Evolutionary conservation across 352 stramenopile species (phyloP).

Genomic region (Phytophthora brassicae): DNA sequence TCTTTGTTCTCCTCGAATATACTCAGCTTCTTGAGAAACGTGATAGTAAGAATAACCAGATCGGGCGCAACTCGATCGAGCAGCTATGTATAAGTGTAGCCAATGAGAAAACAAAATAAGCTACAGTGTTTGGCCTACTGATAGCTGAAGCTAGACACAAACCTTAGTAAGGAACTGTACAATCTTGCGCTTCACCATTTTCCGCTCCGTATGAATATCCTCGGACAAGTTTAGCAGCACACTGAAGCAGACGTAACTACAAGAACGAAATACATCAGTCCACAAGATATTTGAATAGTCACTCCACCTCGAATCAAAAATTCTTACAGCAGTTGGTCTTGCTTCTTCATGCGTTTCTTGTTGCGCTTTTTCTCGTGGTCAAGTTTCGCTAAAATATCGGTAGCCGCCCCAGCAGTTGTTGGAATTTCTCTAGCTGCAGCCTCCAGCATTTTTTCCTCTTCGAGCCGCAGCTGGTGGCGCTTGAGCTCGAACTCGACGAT

Average conservation of each 20-base stretch:
- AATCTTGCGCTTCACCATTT: slow-evolving; percentile 95
- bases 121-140: neutral
- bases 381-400: slow-evolving; percentile 56
- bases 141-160: neutral
- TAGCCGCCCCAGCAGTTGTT: slow-evolving; percentile 2
- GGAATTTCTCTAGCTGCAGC: slow-evolving; percentile 33
- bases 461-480: slow-evolving; percentile 75
- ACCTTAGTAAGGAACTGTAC: slow-evolving; percentile 82
- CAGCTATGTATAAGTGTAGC: slow-evolving; percentile 43
- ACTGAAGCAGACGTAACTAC: slow-evolving; percentile 88
- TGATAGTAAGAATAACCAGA: slow-evolving; percentile 88
- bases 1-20: slow-evolving; percentile 97
- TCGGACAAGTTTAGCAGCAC: slow-evolving; percentile 95
- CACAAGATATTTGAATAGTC: neutral
- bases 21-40: slow-evolving; percentile 93
- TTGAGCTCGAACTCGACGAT: slow-evolving; percentile 95
- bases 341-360: slow-evolving; percentile 89
- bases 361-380: slow-evolving; percentile 85
- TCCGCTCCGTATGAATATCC: slow-evolving; percentile 92
- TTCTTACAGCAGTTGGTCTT: slow-evolving; percentile 91
- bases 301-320: neutral
- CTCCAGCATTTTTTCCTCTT: slow-evolving; percentile 67
- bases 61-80: slow-evolving; percentile 88
- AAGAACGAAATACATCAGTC: slow-evolving; percentile 9
- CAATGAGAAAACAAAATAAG: slow-evolving; percentile 13